A percentile compares a stretch with the other conserved stretches of the same genome.
phyloP scores from a whole-genome alignment of 2,329 filamentous ascomycete species.

The Pseudocercospora crystallina region DNA sequence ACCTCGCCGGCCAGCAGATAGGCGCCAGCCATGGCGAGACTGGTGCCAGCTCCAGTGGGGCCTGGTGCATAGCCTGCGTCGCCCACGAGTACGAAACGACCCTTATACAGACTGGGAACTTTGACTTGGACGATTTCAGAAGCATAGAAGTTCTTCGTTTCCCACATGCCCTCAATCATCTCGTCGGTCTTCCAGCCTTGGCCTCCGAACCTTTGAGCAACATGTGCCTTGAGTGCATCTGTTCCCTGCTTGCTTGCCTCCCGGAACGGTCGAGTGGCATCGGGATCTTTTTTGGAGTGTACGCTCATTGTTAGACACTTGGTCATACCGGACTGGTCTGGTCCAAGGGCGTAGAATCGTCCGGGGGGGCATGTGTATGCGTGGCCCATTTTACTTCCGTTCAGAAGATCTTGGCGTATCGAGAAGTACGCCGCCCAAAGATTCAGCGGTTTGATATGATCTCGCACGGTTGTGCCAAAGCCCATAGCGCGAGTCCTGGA shows the following conservation, averaged over 20 bases:
- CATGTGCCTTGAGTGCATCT: not conserved
- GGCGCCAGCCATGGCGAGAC: conserved; percentile 40
- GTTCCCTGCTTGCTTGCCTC: conserved; percentile 40
- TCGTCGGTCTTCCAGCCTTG: conserved; percentile 24
- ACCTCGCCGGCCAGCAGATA: conserved; percentile 59
- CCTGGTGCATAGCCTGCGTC: conserved; percentile 42
- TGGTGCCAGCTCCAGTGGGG: conserved; percentile 40
- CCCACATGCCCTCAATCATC: conserved; percentile 20
- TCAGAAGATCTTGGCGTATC: conserved; percentile 40
- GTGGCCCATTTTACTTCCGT: conserved; percentile 40
- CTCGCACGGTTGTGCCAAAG: conserved; percentile 41
- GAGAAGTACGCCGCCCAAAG: conserved; percentile 47
- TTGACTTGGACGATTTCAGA: conserved; percentile 37
- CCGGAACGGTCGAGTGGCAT: conserved; percentile 39
- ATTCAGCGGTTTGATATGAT: conserved; percentile 41
- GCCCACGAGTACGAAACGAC: conserved; percentile 41
- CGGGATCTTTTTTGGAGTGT: conserved; percentile 31
- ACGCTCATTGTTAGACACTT: conserved; percentile 39
- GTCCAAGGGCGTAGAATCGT: conserved; percentile 39
- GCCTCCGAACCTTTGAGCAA: conserved; percentile 16
- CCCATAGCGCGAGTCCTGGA: conserved; percentile 50
- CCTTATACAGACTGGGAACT: conserved; percentile 32
- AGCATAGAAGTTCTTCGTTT: conserved; percentile 28
- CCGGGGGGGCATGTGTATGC: conserved; percentile 42
- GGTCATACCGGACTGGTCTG: conserved; percentile 36